Evolutionary conservation across 441 rosid genomes (phyloP), one percentile per base, ranked within the genome.

Genomic region (Capsella rubella): DNA sequence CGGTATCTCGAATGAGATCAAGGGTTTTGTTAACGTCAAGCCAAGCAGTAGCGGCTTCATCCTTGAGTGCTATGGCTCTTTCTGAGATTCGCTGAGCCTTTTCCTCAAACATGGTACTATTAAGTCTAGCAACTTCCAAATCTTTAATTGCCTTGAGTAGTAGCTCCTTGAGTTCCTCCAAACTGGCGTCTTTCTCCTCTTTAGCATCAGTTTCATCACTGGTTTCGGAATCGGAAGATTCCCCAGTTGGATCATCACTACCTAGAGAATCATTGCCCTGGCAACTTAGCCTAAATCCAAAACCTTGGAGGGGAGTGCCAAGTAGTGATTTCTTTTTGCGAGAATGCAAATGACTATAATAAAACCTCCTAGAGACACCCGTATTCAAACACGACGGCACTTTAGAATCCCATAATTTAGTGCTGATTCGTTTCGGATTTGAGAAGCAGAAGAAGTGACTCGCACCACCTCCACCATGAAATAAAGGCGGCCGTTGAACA

Each of bases 51-150:
- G 76, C 73, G 6, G 96, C 95, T 75, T 91, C 84, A 61, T 95
- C 99, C 84, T 93, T 93, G 84, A 87, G 81, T 13, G 93, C 86
- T 37, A 95, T 92, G 16, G 99, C 98, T 74, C 87, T 65, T 84
- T 95, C 99, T 8, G 99, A 89, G 74, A 95, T 86, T 59, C 79
- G 74, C 77, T 87, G 96, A 64, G 99, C 99, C 84, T 90, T 92
- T 64, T 92, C 97, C 88, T 95, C 98, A 63, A 91, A 92, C 82
- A 87, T 73, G 50, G 86, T 82, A 69, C 99, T 92, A 73, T 91
- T 95, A 70, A 86, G 81, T 77, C 84, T 71, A 31, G 96, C 96
- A 84, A 81, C 89, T 77, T 90, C 97, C 84, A 95, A 72, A 50
- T 92, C 93, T 76, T 78, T 86, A 69, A 46, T 62, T 11, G 92